phyloP scores from a whole-genome alignment of 2,329 filamentous ascomycete genomes.

The Penicillium sp. region DNA sequence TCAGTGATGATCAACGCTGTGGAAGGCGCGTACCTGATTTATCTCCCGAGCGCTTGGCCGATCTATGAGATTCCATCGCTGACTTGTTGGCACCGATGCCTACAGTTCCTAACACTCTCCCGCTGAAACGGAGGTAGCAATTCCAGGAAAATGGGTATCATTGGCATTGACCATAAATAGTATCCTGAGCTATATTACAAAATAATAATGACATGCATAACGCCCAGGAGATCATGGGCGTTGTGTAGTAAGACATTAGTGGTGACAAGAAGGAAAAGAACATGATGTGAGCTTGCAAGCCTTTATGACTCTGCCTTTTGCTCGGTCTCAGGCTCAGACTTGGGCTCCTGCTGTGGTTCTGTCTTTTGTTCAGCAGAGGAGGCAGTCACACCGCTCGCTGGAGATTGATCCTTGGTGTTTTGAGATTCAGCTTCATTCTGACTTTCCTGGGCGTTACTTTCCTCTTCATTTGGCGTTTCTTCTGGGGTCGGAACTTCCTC shows the following conservation, averaged over 20 bases:
- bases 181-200: constrained; percentile 29
- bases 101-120: not conserved
- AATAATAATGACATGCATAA: constrained; percentile 17
- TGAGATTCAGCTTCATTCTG: constrained; percentile 9
- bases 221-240: constrained; percentile 7
- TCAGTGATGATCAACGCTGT: not conserved
- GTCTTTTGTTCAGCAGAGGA: constrained; percentile 11
- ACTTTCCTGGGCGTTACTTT: constrained; percentile 6
- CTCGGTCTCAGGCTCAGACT: constrained; percentile 12
- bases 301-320: constrained; percentile 16
- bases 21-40: not conserved
- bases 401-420: not conserved
- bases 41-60: not conserved
- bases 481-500: constrained; percentile 4
- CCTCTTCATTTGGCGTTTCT: constrained; percentile 1
- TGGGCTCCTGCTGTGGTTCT: constrained; percentile 12
- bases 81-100: not conserved
- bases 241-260: constrained; percentile 12
- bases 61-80: not conserved
- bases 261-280: not conserved
- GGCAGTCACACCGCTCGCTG: constrained; percentile 12
- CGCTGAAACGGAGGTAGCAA: not conserved
- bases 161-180: constrained; percentile 29
- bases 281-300: constrained; percentile 1
- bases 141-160: constrained; percentile 27